Conservation (phyloP, 805 yeast species). For the Candida palmyrensis region DNA sequence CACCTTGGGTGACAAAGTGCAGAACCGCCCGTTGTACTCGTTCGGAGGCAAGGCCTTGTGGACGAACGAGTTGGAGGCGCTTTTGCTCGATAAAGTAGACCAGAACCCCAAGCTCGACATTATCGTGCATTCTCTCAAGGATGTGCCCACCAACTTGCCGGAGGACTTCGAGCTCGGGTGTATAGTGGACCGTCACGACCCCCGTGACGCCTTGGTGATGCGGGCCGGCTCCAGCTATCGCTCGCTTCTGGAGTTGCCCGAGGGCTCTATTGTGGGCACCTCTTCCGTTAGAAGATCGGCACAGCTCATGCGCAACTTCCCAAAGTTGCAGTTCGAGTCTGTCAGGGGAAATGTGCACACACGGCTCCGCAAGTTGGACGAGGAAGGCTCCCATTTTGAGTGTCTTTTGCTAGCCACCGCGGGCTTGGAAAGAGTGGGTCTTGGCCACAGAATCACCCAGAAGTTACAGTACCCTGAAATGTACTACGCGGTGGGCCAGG, state of each 20-base stretch:
- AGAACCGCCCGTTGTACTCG: constrained; percentile 78
- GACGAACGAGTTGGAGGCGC: constrained; percentile 90
- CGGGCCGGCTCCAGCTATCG: constrained; percentile 57
- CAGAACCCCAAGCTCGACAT: constrained; percentile 68
- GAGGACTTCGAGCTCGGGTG: constrained; percentile 88
- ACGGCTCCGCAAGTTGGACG: constrained; percentile 76
- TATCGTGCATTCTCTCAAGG: constrained; percentile 91
- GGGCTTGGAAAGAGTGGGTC: constrained; percentile 71
- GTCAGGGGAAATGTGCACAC: constrained; percentile 81
- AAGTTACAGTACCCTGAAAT: constrained; percentile 69
- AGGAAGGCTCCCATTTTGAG: constrained; percentile 51
- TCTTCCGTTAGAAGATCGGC: constrained; percentile 93
- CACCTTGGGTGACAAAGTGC: constrained; percentile 89
- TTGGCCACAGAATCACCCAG: constrained; percentile 71
- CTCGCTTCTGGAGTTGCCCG: constrained; percentile 69
- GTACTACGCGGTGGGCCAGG: constrained; percentile 99
- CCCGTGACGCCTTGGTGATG: constrained; percentile 89
- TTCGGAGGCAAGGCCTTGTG: constrained; percentile 96
- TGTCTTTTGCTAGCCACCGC: constrained; percentile 92
- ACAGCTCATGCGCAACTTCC: constrained; percentile 74
- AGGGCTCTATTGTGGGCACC: constrained; percentile 86
- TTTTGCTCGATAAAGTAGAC: constrained; percentile 60
- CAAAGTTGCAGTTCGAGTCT: constrained; percentile 71
- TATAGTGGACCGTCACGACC: constrained; percentile 81
- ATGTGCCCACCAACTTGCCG: constrained; percentile 86